Evolutionary conservation across 108 stramenopile genomes (phyloP).

Genomic region (Skeletonema grethae): DNA sequence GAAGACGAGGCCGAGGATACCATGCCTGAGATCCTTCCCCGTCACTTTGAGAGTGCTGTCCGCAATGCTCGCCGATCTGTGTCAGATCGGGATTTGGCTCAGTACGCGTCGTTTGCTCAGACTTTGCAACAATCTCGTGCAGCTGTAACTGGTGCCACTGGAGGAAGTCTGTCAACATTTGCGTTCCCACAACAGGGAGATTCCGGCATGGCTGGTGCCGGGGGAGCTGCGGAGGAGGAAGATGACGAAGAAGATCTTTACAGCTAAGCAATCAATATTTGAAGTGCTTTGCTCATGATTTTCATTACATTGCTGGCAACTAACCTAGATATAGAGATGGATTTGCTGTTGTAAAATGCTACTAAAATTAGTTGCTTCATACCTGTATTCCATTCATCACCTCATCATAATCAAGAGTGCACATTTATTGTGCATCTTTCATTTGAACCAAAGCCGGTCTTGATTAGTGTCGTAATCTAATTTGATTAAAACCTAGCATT

Average conservation of each 20-base stretch:
- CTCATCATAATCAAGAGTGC: no score
- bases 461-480: no score
- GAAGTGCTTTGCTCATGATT: background rate
- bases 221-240: slow-evolving; percentile 57
- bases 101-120: slow-evolving; percentile 99
- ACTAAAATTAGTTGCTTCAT: background rate
- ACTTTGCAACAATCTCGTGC: slow-evolving; percentile 94
- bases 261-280: slow-evolving; percentile 54
- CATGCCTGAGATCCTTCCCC: slow-evolving; percentile 96
- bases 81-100: slow-evolving; percentile 95
- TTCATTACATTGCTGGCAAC: slow-evolving; percentile 7
- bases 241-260: slow-evolving; percentile 96
- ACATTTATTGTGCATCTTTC: no score
- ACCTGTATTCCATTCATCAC: no score
- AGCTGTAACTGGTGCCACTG: slow-evolving; percentile 83
- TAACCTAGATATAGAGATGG: background rate
- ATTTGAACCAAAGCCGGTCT: no score
- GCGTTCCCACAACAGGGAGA: slow-evolving; percentile 76
- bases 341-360: background rate
- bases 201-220: slow-evolving; percentile 29
- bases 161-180: slow-evolving; percentile 90
- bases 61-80: slow-evolving; percentile 97
- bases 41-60: slow-evolving; percentile 98
- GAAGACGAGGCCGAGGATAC: slow-evolving; percentile 93
- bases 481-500: no score